Evolutionary conservation across 192 early-diverging fungal species (phyloP).

Genomic region (Mortierella hygrophila): DNA sequence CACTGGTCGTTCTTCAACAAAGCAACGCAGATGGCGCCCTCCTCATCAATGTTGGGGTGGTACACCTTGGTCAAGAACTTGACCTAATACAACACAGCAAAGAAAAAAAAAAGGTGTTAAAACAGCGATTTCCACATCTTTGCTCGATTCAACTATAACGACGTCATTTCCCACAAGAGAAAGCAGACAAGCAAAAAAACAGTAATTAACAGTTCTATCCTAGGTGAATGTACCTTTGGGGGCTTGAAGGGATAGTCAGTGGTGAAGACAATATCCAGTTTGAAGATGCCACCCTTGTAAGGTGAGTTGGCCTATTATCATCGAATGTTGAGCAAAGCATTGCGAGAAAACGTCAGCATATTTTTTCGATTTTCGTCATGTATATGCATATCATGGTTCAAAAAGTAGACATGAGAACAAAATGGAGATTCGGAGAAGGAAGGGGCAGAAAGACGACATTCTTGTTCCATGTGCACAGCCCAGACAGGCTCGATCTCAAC

Average conservation of each 20-base stretch:
- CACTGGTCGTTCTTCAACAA: constrained; percentile 85
- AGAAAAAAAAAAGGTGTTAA: background rate
- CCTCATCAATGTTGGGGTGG: constrained; percentile 87
- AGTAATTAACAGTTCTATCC: background rate
- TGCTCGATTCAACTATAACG: background rate
- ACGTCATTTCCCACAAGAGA: background rate
- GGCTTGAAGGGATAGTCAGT: constrained; percentile 88
- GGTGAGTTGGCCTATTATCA: constrained; percentile 62
- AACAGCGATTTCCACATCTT: too few relatives aligned
- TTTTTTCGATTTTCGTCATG: background rate
- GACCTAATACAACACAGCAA: constrained; percentile 57
- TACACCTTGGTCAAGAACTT: constrained; percentile 85
- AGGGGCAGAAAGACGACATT: background rate
- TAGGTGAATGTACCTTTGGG: constrained; percentile 65
- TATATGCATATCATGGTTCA: background rate
- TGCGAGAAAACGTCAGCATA: background rate
- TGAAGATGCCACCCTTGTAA: constrained; percentile 81
- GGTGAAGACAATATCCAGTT: constrained; percentile 76
- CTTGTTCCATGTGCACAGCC: background rate
- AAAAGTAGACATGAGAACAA: background rate
- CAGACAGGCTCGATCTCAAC: background rate
- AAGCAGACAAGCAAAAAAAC: background rate
- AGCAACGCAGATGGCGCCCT: constrained; percentile 83
- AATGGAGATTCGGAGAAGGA: background rate
- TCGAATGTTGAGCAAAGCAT: constrained; percentile 3